Evolutionary conservation across 805 yeast genomes (phyloP), one percentile per base, ranked within the genome.

Genomic region (Candida montana): DNA sequence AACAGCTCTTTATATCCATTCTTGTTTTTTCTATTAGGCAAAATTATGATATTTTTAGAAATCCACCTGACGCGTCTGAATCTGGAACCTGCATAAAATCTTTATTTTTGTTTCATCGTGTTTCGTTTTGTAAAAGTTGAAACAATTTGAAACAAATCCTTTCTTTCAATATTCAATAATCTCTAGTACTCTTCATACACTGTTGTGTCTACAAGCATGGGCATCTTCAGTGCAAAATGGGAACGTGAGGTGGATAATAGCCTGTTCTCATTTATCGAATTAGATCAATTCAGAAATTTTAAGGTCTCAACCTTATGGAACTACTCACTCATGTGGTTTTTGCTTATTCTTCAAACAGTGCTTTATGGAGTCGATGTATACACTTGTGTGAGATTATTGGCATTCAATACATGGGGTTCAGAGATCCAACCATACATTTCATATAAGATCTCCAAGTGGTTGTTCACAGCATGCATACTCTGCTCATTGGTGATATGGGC

Each of bases 381-480:
- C 64, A 86, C 95, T 0, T 78, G 91, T 59, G 63, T 88, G 42
- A 79, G 75, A 51, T 72, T 88, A 32, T 66, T 87, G 50, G 93
- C 83, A 1, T 79, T 81, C 58, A 75, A 83, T 54, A 68, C 75
- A 35, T 83, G 91, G 91, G 71, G 81, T 4, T 69, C 77, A 5
- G 61, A 68, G 33, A 71, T 74, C 39, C 61, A 65, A 40, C 80
- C 81, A 5, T 66, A 58, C 46, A 58, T 76, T 4, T 66, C 79
- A 1, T 69, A 74, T 45, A 73, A 53, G 56, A 77, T 72, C 42
- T 73, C 69, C 44, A 76, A 66, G 55, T 83, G 91, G 91, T 63
- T 83, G n/a, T 83, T 83, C 55, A 77, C 83, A 16, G 86, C 82
- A 3, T 88, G 96, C 59, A 88, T 88, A 45, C 71, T 88, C 11